Conservation (phyloP, 2,329 filamentous ascomycete genomes). For the Colletotrichum filicis region DNA sequence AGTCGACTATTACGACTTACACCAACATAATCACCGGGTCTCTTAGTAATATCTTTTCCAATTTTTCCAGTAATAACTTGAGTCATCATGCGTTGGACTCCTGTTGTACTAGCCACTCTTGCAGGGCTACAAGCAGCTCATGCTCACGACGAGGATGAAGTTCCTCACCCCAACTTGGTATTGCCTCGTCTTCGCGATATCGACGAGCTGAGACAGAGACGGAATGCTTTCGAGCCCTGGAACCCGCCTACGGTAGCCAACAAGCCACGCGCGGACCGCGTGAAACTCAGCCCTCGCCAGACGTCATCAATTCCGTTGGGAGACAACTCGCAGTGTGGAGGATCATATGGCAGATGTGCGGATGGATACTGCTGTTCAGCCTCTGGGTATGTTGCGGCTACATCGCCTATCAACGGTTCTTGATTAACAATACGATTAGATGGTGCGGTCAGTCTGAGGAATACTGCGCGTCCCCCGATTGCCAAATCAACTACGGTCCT, state of each 20-base stretch:
- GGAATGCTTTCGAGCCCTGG: slow-evolving; percentile 39
- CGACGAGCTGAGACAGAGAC: slow-evolving; percentile 16
- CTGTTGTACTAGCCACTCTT: slow-evolving; percentile 39
- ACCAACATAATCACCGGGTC: neutral
- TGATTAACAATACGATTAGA: neutral
- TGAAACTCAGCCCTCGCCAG: slow-evolving; percentile 36
- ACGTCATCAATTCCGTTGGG: neutral
- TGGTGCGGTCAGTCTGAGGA: slow-evolving; percentile 43
- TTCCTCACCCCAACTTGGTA: slow-evolving; percentile 31
- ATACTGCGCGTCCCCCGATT: slow-evolving; percentile 42
- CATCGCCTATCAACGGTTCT: too few species aligned
- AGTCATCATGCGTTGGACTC: slow-evolving; percentile 40
- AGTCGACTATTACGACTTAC: neutral
- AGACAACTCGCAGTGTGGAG: slow-evolving; percentile 41
- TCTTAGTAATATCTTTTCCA: neutral
- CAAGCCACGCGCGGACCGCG: slow-evolving; percentile 12
- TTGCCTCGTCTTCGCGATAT: neutral
- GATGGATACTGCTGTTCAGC: slow-evolving; percentile 47
- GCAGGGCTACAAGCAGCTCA: slow-evolving; percentile 41
- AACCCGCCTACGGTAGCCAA: slow-evolving; percentile 39
- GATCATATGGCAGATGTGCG: slow-evolving; percentile 42
- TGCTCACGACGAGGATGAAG: slow-evolving; percentile 38
- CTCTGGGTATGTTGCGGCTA: slow-evolving; percentile 40
- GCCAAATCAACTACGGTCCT: slow-evolving; percentile 43
- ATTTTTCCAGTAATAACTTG: neutral